These are phyloP conservation scores for Pulveroboletus sp. DNA, from an alignment of 1,284 basidiomycete genomes.

Conservation along the genomic window DNA sequence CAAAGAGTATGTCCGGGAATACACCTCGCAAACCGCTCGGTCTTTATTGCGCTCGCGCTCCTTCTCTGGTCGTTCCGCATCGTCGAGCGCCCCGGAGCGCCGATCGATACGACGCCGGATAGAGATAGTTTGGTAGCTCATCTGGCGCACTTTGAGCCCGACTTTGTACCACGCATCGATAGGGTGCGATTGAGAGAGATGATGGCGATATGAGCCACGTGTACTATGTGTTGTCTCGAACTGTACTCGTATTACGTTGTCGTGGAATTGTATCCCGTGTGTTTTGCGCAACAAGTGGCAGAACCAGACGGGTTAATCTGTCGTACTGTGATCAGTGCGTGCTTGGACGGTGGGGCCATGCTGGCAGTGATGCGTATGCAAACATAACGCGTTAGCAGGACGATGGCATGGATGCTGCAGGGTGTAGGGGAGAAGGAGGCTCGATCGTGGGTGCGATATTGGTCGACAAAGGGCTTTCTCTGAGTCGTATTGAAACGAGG, in stretches of 20 bases:
- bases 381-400: background rate
- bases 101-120: conserved; percentile 19
- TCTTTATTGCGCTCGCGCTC: conserved; percentile 21
- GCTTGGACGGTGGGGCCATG: too few species aligned
- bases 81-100: conserved; percentile 14
- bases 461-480: background rate
- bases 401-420: conserved; percentile 3
- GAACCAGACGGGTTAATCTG: too few species aligned
- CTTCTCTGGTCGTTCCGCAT: conserved; percentile 31
- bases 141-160: conserved; percentile 13
- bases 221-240: background rate
- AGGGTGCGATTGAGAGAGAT: conserved; percentile 36
- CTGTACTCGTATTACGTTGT: background rate
- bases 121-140: conserved; percentile 14
- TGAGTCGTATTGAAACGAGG: background rate
- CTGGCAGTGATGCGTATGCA: too few species aligned
- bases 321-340: too few species aligned
- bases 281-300: too few species aligned
- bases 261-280: too few species aligned
- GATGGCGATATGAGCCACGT: conserved; percentile 24
- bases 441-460: conserved; percentile 10
- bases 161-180: conserved; percentile 19
- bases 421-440: conserved; percentile 1
- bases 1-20: conserved; percentile 27
- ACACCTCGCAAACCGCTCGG: conserved; percentile 28